Evolutionary conservation across 2,329 filamentous ascomycete genomes (phyloP), one percentile per base, ranked within the genome.

Genomic region (Colletotrichum echinochloae): DNA sequence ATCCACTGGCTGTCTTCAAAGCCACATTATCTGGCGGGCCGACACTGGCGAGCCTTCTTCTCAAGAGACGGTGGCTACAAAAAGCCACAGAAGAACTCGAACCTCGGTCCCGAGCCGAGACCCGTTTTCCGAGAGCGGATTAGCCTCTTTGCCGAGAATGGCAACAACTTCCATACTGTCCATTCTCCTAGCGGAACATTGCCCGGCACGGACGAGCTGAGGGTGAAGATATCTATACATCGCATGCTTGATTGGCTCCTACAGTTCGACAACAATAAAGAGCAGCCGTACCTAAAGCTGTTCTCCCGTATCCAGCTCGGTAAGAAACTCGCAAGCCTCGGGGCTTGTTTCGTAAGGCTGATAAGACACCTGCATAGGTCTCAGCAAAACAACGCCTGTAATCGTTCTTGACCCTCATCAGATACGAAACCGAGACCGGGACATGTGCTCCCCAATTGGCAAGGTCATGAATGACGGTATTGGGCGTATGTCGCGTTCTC

Each of bases 381-480:
- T 90, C 1, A 89, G 86, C 71, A 84, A 82, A 59, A 89, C 87
- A 0, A 77, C 70, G 1, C 81, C 86, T 1, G 84, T 85, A 0
- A 68, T 88, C 0, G 75, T 84, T 0, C 79, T 91, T 1, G 77
- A 85, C 8, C 77, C 75, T 0, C 30, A 78, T 0, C 84, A 90
- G 66, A 88, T 91, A 46, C 74, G 73, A 26, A 78, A 83, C 41
- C 74, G 73, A 9, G 5, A 71, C 5, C 5, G 73, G 0, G 83
- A 87, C 72, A 74, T 87, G 2, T 51, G 77, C 0, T 86, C 85
- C 0, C 79, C 80, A 0, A 77, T 70, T 2, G 73, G 75, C 0
- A 79, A 83, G 9, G 83, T 87, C 0, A 91, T 92, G 89, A 91
- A 90, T 55, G 89, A 92, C 65, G 90, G 93, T 0, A 91, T 93